phyloP scores from a whole-genome alignment of 2,329 filamentous ascomycete species.

The Colletotrichum tofieldiae region DNA sequence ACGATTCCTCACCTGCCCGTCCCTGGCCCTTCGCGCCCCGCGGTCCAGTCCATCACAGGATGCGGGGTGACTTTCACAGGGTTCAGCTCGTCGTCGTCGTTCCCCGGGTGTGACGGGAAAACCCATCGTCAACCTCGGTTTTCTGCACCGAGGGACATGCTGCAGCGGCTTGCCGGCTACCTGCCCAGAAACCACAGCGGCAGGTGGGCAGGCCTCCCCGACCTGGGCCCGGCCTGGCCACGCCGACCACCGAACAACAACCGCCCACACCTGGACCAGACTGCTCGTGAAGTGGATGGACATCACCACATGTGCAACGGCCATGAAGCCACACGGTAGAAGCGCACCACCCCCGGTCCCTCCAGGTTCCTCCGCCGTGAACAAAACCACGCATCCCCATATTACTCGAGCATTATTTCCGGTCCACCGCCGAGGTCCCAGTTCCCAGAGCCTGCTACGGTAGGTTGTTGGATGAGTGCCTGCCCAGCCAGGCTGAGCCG shows the following conservation, averaged over 20 bases:
- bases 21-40: constrained; percentile 46
- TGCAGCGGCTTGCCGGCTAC: constrained; percentile 12
- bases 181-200: not conserved
- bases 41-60: constrained; percentile 3
- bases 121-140: constrained; percentile 29
- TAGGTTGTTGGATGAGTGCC: not conserved
- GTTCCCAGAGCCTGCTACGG: not conserved
- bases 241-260: constrained; percentile 1
- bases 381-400: constrained; percentile 27
- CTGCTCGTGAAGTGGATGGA: not conserved
- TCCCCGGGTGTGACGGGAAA: constrained; percentile 16
- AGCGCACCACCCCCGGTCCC: constrained; percentile 2
- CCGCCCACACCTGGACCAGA: constrained; percentile 1
- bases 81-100: constrained; percentile 14
- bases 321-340: constrained; percentile 4
- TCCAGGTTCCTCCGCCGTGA: not conserved
- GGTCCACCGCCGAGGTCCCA: not conserved
- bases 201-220: constrained; percentile 9
- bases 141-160: constrained; percentile 10
- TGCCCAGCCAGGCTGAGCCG: not conserved
- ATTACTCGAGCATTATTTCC: constrained; percentile 9
- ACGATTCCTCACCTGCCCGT: constrained; percentile 25
- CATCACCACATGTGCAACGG: constrained; percentile 16
- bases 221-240: not conserved
- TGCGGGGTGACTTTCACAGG: constrained; percentile 10